phyloP scores from a whole-genome alignment of 768 basidiomycete genomes.

The Phaeolepiota aurea region DNA sequence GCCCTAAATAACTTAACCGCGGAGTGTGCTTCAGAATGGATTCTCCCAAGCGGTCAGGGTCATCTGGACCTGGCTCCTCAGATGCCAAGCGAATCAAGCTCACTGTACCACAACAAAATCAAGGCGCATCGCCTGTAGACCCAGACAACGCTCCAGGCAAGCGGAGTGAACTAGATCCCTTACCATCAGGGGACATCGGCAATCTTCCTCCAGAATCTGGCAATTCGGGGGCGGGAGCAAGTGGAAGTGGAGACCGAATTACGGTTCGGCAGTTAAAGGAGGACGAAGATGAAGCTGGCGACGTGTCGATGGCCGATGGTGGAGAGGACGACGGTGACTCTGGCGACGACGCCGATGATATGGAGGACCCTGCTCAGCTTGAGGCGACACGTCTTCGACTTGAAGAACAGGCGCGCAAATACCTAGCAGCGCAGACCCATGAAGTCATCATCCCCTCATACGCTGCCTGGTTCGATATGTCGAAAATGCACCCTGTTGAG shows the following conservation, averaged over 20 bases:
- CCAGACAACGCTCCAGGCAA: constrained; percentile 76
- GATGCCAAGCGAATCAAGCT: constrained; percentile 55
- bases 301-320: constrained; percentile 77
- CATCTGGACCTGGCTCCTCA: constrained; percentile 39
- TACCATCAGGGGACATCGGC: constrained; percentile 69
- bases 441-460: constrained; percentile 96
- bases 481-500: constrained; percentile 88
- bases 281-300: constrained; percentile 59
- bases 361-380: constrained; percentile 73
- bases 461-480: constrained; percentile 97
- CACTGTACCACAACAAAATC: constrained; percentile 42
- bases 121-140: constrained; percentile 72
- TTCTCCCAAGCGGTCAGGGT: constrained; percentile 59
- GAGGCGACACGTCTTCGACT: constrained; percentile 73
- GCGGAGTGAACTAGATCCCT: constrained; percentile 81
- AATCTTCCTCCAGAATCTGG: constrained; percentile 51
- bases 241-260: constrained; percentile 15
- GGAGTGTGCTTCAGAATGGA: constrained; percentile 29
- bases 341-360: constrained; percentile 71
- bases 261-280: constrained; percentile 34
- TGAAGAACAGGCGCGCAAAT: constrained; percentile 86
- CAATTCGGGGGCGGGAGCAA: constrained; percentile 31
- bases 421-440: constrained; percentile 95
- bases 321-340: constrained; percentile 73
- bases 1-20: background rate